Conservation (phyloP, 169 alveolate genomes). For the Plasmodium coatneyi region DNA sequence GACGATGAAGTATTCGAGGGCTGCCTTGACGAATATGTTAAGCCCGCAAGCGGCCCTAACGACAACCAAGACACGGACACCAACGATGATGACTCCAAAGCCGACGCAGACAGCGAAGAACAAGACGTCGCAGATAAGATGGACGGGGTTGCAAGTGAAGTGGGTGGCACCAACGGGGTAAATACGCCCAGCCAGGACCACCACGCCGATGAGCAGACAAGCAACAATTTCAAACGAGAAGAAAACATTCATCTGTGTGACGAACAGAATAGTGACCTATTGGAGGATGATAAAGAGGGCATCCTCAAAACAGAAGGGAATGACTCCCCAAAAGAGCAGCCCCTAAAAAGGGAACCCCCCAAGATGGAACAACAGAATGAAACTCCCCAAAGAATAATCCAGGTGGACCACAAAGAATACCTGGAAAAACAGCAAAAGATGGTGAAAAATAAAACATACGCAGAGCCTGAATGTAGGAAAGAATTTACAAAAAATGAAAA, state of each 20-base stretch:
- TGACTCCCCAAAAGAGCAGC: background rate
- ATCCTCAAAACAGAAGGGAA: background rate
- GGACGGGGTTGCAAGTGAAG: background rate
- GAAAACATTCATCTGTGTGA: background rate
- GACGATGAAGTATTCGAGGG: background rate
- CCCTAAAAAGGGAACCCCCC: background rate
- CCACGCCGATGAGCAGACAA: background rate
- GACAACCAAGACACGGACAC: background rate
- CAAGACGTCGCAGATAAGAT: background rate
- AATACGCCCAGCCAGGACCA: background rate
- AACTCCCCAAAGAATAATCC: background rate
- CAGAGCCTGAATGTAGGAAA: background rate
- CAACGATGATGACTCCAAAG: background rate
- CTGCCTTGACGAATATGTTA: background rate
- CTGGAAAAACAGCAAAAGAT: slow-evolving; percentile 23
- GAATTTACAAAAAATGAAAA: slow-evolving; percentile 45
- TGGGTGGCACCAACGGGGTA: background rate
- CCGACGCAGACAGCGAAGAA: background rate
- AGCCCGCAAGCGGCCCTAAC: background rate
- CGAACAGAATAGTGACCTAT: background rate
- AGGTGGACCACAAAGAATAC: slow-evolving; percentile 22
- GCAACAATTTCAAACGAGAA: background rate
- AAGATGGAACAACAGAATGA: background rate
- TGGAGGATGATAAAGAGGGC: background rate
- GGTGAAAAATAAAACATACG: slow-evolving; percentile 7